Conservation (phyloP, 2,329 filamentous ascomycete genomes). For the Chaetomiaceae sp. region DNA sequence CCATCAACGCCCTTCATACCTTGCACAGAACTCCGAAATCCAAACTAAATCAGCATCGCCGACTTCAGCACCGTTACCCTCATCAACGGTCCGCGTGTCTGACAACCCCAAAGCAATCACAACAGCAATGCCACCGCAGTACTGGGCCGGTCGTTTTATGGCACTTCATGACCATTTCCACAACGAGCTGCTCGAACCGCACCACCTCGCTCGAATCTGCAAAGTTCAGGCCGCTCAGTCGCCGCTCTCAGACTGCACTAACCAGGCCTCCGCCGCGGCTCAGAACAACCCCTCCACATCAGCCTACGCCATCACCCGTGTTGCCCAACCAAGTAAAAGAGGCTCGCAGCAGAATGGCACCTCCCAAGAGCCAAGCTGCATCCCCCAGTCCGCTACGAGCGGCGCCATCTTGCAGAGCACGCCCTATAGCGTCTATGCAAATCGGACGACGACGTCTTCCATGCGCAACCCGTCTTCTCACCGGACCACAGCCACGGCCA, state of each 20-base stretch:
- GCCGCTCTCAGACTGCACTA: background rate
- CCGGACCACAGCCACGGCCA: too few species aligned
- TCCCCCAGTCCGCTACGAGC: slow-evolving; percentile 26
- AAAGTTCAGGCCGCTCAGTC: slow-evolving; percentile 14
- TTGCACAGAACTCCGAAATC: background rate
- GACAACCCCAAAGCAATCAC: slow-evolving; percentile 33
- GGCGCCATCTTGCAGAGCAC: slow-evolving; percentile 19
- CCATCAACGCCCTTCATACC: background rate
- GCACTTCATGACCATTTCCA: slow-evolving; percentile 52
- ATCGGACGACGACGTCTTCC: too few species aligned
- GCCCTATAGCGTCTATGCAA: background rate
- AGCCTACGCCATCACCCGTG: slow-evolving; percentile 16
- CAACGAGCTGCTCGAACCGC: slow-evolving; percentile 34
- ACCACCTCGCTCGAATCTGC: slow-evolving; percentile 25
- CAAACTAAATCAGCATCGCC: background rate
- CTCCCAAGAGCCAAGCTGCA: slow-evolving; percentile 6
- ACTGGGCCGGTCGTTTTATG: slow-evolving; percentile 61
- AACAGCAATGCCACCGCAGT: slow-evolving; percentile 44
- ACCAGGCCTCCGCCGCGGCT: slow-evolving; percentile 4
- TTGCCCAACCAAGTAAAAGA: slow-evolving; percentile 2
- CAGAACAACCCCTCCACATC: slow-evolving; percentile 24
- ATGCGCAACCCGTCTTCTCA: too few species aligned
- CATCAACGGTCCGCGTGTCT: slow-evolving; percentile 16
- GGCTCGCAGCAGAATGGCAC: background rate
- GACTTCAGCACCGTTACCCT: background rate